phyloP scores from a whole-genome alignment of 495 filamentous ascomycete genomes.

The Physcia stellaris region DNA sequence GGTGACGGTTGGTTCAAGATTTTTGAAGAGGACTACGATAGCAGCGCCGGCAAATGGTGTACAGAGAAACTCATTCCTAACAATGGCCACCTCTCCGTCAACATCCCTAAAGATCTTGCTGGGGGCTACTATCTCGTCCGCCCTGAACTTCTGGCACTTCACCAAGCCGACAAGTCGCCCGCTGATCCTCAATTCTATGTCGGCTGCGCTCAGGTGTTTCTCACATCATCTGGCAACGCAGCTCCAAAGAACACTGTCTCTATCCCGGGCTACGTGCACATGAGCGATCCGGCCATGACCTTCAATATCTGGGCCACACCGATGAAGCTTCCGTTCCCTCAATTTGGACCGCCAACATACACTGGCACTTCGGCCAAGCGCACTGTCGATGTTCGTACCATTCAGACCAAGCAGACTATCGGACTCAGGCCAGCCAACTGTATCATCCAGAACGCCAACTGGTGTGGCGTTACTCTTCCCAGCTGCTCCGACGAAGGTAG shows the following conservation, averaged over 20 bases:
- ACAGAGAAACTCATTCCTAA: slow-evolving; percentile 51
- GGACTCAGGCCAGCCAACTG: slow-evolving; percentile 36
- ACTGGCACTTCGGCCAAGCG: slow-evolving; percentile 7
- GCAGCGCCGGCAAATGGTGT: slow-evolving; percentile 42
- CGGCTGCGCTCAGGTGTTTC: slow-evolving; percentile 57
- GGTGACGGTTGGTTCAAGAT: slow-evolving; percentile 76
- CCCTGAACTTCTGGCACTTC: slow-evolving; percentile 54
- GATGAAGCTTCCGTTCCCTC: slow-evolving; percentile 34
- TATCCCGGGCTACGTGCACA: slow-evolving; percentile 50
- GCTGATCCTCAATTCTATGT: slow-evolving; percentile 51
- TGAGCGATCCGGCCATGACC: slow-evolving; percentile 36
- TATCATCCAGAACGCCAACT: slow-evolving; percentile 54
- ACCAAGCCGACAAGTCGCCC: slow-evolving; percentile 36
- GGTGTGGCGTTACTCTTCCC: slow-evolving; percentile 49
- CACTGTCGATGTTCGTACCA: slow-evolving; percentile 8
- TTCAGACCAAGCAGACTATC: slow-evolving; percentile 14
- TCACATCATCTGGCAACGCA: slow-evolving; percentile 32
- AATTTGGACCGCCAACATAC: slow-evolving; percentile 45
- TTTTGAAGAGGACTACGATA: slow-evolving; percentile 50
- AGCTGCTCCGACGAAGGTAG: slow-evolving; percentile 35
- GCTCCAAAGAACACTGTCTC: slow-evolving; percentile 32
- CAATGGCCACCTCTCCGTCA: slow-evolving; percentile 46
- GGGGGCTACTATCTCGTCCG: slow-evolving; percentile 56
- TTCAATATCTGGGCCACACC: slow-evolving; percentile 46
- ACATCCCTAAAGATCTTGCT: slow-evolving; percentile 43